Evolutionary conservation across 352 stramenopile genomes (phyloP), one percentile per base, ranked within the genome.

Genomic region (Discostella stelligera): DNA sequence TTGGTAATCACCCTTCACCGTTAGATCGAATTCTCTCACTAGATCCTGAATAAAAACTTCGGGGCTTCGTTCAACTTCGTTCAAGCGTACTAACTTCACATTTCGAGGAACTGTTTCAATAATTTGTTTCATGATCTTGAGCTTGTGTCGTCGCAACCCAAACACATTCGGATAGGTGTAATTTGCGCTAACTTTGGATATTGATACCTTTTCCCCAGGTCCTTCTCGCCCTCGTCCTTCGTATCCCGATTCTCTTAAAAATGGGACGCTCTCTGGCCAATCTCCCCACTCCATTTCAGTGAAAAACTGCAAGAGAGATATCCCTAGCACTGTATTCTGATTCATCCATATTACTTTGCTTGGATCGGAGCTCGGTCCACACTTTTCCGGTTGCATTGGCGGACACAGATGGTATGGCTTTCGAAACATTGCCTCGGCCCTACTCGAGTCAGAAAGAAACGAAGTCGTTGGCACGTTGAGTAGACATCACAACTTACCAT

Each of bases 81-180:
- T 71, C 21, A 80, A 44, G 3, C 62, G 71, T 3, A 83, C 76
- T 30, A 83, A 54, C 41, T 80, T 83, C 14, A 83, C 66, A 68
- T 80, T 83, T 4, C 48, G 49, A n/a, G 70, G 76, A 27, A 62
- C 32, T 7, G 52, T 65, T 1, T 74, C 63, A 2, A 83, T 48
- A 55, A 83, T 65, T 46, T 83, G 76, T 56, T 70, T 70, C 76
- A 83, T 83, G 14, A 83, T 66, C 46, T 69, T 11, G 14, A 83
- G 44, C 39, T 83, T 83, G 54, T 80, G 76, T 39, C 49, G 79
- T 46, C 76, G 49, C 50, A 83, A 48, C 11, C 23, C 54, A 58
- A 83, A 79, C 5, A 83, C 70, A 64, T 79, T 83, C 18, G 37
- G 39, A 37, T 83, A 83, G 25, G 63, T 76, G 52, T 76, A 83